These are phyloP conservation scores for Ammopiptanthus mongolicus DNA, from an alignment of 306 rosid genomes.

Conservation along the genomic window DNA sequence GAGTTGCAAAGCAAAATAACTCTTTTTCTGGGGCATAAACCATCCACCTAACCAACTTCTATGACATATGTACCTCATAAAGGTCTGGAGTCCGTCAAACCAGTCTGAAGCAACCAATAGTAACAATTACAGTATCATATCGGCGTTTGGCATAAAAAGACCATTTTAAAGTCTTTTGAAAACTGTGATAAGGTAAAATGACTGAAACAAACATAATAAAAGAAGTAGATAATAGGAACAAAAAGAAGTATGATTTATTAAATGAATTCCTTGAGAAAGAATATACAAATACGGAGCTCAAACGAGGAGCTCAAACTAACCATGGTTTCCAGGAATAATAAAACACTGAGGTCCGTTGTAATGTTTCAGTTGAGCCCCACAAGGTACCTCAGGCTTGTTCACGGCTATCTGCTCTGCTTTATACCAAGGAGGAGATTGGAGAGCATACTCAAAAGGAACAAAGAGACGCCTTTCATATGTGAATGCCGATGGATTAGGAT, in stretches of 20 bases:
- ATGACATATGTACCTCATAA: constrained; percentile 91
- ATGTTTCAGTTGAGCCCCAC: constrained; percentile 59
- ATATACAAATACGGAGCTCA: neutral
- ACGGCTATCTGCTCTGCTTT: constrained; percentile 70
- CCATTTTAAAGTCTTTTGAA: neutral
- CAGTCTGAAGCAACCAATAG: constrained; percentile 57
- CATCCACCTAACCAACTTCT: constrained; percentile 99
- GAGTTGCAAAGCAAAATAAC: constrained; percentile 94
- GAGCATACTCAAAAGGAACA: constrained; percentile 92
- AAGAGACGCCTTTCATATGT: constrained; percentile 88
- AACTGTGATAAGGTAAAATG: neutral
- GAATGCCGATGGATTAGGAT: constrained; percentile 92
- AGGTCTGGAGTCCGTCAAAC: constrained; percentile 97
- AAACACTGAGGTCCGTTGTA: constrained; percentile 94
- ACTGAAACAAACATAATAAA: constrained; percentile 7
- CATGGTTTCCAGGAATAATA: constrained; percentile 95
- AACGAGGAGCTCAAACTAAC: constrained; percentile 41
- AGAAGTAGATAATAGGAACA: neutral
- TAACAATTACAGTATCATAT: neutral
- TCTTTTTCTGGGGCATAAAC: constrained; percentile 96
- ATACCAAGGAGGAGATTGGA: constrained; percentile 86
- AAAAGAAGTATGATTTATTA: neutral
- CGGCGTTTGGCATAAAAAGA: neutral
- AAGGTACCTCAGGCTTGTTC: constrained; percentile 82
- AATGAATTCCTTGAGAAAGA: constrained; percentile 12